Evolutionary conservation across 495 filamentous ascomycete genomes (phyloP).

Genomic region (Penicillium malachiteum): DNA sequence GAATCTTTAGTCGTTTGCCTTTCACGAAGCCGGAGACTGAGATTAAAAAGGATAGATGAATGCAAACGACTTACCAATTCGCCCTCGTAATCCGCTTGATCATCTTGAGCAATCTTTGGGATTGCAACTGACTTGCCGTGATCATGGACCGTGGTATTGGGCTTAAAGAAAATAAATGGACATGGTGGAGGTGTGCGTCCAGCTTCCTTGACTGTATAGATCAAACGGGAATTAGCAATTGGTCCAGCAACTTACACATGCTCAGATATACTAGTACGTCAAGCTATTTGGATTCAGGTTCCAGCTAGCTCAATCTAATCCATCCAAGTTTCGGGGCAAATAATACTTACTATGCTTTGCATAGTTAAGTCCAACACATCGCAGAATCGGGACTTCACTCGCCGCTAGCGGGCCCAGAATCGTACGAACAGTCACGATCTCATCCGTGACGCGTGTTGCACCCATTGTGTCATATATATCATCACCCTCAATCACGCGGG

Average conservation of each 20-base stretch:
- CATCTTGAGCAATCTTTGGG: slow-evolving; percentile 49
- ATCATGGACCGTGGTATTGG: slow-evolving; percentile 42
- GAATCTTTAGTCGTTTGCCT: background rate
- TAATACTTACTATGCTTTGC: slow-evolving; percentile 34
- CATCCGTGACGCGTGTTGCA: slow-evolving; percentile 30
- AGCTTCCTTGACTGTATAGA: slow-evolving; percentile 45
- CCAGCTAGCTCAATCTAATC: too few relatives aligned
- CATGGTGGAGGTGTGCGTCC: slow-evolving; percentile 45
- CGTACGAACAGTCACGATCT: slow-evolving; percentile 34
- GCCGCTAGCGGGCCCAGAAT: slow-evolving; percentile 35
- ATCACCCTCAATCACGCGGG: slow-evolving; percentile 34
- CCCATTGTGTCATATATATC: slow-evolving; percentile 43
- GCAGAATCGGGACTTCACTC: slow-evolving; percentile 36
- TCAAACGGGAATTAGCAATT: too few relatives aligned
- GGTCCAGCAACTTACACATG: too few relatives aligned
- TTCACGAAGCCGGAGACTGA: too few relatives aligned
- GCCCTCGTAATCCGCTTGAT: slow-evolving; percentile 54
- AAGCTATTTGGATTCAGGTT: too few relatives aligned
- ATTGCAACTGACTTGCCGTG: slow-evolving; percentile 42
- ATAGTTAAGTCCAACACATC: slow-evolving; percentile 44
- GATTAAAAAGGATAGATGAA: background rate
- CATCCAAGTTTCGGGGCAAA: too few relatives aligned
- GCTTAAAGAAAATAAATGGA: slow-evolving; percentile 54
- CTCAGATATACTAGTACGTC: too few relatives aligned
- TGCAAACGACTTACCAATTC: slow-evolving; percentile 37